Evolutionary conservation across 2,329 filamentous ascomycete genomes (phyloP), one percentile per base, ranked within the genome.

Genomic region (Bipolaris bicolor): DNA sequence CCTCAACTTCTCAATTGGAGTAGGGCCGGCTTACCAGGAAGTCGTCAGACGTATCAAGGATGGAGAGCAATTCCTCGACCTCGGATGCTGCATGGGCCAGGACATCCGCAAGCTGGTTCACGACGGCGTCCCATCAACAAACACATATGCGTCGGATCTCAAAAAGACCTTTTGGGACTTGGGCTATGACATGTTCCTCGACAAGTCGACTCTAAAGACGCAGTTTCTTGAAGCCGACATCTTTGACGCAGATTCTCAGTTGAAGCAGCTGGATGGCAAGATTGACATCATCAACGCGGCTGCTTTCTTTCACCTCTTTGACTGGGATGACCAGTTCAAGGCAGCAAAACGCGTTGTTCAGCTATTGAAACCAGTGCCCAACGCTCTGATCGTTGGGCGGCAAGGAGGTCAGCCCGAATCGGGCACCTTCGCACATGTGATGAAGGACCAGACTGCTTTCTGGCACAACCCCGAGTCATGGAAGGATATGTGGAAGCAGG

Each of bases 191-290:
- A 55, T 77, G 31, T 78, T 78, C 55, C 61, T 65, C 4, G 76
- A 78, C 62, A 67, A 66, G 43, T 62, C 73, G 3, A 77, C 58
- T 20, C 69, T 86, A 10, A 79, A 77, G 31, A 79, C 79, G 1
- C 77, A 75, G 1, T 86, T 87, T 63, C 77, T 87, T 37, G 68
- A 79, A 3, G 84, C 82, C 18, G 81, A 86, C 58, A 72, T 86
- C 33, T 68, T 76, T 33, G 67, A 73, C 34, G 31, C 62, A 6
- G 57, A 69, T 11, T 73, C 72, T 1, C 61, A 60, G 7, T 57
- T 80, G 31, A 69, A 68, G 13, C 52, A 74, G 37, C 58, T 81
- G 26, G 65, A 76, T 26, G 76, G 75, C 4, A 67, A 73, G n/a
- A 65, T 80, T 1, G 76, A 81, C 53, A 73, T 82, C 11, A 60